Conservation (phyloP, 2,329 filamentous ascomycete species). For the Exophiala spinifera region DNA sequence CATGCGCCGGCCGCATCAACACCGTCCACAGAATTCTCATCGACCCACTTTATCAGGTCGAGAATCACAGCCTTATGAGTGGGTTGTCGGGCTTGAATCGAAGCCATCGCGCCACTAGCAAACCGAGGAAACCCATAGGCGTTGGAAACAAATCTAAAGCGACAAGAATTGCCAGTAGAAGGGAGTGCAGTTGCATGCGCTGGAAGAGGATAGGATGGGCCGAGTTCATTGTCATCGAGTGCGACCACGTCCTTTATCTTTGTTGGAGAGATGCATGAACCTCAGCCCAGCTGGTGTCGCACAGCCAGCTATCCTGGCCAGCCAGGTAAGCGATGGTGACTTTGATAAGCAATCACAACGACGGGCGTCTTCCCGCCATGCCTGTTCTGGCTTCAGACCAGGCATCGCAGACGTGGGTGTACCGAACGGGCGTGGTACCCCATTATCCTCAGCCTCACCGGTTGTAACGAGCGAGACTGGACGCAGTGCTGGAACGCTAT, state of each 20-base stretch:
- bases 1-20: not conserved
- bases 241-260: not conserved
- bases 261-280: not conserved
- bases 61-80: not conserved
- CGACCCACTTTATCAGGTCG: not conserved
- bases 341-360: not conserved
- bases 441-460: not conserved
- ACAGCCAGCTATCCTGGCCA: not conserved
- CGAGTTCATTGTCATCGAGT: not conserved
- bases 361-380: not conserved
- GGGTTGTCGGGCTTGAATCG: not conserved
- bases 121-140: not conserved
- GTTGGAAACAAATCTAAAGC: not conserved
- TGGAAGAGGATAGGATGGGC: not conserved
- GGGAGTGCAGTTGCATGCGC: not conserved
- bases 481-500: no score
- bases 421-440: no score
- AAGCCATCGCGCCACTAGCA: not conserved
- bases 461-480: not conserved
- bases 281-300: not conserved
- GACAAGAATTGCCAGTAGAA: slow-evolving; percentile 33
- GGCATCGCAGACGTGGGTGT: no score
- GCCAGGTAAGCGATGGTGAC: not conserved
- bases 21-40: not conserved
- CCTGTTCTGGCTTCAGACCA: not conserved